Percentiles rank a stretch among this genome's conserved stretches.
These are phyloP conservation scores for Phytophthora rubi DNA, from an alignment of 352 stramenopile genomes.

Conservation along the genomic window DNA sequence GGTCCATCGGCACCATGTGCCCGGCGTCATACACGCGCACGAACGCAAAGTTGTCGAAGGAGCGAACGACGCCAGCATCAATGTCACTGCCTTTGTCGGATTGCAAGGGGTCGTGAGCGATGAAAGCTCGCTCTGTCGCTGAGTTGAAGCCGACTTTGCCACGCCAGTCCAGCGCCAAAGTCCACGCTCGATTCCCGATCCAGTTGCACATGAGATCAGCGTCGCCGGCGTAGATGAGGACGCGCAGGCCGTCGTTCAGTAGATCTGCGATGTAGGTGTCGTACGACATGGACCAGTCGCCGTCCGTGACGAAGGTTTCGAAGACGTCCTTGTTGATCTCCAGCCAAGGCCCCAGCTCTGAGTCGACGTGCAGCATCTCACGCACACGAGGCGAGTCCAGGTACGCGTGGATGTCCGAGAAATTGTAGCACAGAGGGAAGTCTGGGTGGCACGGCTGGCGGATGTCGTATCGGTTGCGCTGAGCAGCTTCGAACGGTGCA, in stretches of 20 bases:
- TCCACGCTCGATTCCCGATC: not conserved
- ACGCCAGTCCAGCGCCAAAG: not conserved
- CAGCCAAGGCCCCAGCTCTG: not conserved
- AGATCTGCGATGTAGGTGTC: not conserved
- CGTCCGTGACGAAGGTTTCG: not conserved
- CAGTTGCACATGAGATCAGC: not conserved
- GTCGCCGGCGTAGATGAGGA: not conserved
- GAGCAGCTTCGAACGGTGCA: not conserved
- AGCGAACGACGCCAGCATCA: conserved; percentile 38
- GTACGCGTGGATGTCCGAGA: not conserved
- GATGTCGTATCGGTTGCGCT: not conserved
- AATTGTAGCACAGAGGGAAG: not conserved
- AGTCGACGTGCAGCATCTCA: not conserved
- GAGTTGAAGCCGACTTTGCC: not conserved
- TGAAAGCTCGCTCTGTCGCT: conserved; percentile 39
- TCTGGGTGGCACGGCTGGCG: not conserved
- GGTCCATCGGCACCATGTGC: conserved; percentile 61
- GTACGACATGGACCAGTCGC: not conserved
- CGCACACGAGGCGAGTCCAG: not conserved
- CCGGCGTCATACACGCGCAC: conserved; percentile 57
- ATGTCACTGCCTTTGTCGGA: conserved; percentile 9
- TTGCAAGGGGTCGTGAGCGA: conserved; percentile 25
- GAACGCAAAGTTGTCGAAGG: conserved; percentile 51
- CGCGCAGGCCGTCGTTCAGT: not conserved
- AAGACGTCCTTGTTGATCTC: not conserved